Base-by-base conservation (phyloP, 2,329 filamentous ascomycete genomes). In the Blastomyces gilchristii region DNA sequence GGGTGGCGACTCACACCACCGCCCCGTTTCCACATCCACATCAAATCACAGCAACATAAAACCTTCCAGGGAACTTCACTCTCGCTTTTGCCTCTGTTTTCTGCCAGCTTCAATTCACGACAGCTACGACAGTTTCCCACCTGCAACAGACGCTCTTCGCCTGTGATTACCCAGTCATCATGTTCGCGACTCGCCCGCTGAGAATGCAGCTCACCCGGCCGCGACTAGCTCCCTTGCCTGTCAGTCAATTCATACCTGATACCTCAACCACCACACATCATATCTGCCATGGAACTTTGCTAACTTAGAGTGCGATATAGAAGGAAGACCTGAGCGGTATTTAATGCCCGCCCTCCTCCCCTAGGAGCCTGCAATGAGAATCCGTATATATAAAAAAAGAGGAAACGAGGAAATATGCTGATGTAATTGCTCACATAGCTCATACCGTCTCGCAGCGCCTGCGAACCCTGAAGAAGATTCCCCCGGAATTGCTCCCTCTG, bases 371-470 rank as follows among this genome's bases (percentile, higher is more conserved):
- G 18, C 22, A 22, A 34, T 9, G 22, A 16, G 34, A n/a, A 25
- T 9, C 34, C 22, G 56, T 7, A 45, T 3, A 9, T 3, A 41
- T 1, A 14, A 14, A 18, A 22, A 49, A 22, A 22, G n/a, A 22
- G 18, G n/a, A 25, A 3, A 9, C 1, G 16, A 49, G 47, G n/a
- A 49, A 49, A 16, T 39, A 12, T 16, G 22, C 58, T 53, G 43
- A 62, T 28, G 6, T 16, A 31, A 49, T 31, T 18, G 25, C 31
- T 34, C 31, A 1, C 37, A 37, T 71, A 99, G 94, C 91, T 76
- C 94, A 97, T 82, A 97, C 93, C 72, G 86, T 97, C 79, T 96
- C 93, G 69, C 94, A 97, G 83, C 90, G 93, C 76, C 83, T 99
- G 72, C 89, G 92, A 76, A 88, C 86, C 76, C 83, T 97, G 74